phyloP scores from a whole-genome alignment of 2,329 filamentous ascomycete genomes.

The Akanthomyces lecanii region DNA sequence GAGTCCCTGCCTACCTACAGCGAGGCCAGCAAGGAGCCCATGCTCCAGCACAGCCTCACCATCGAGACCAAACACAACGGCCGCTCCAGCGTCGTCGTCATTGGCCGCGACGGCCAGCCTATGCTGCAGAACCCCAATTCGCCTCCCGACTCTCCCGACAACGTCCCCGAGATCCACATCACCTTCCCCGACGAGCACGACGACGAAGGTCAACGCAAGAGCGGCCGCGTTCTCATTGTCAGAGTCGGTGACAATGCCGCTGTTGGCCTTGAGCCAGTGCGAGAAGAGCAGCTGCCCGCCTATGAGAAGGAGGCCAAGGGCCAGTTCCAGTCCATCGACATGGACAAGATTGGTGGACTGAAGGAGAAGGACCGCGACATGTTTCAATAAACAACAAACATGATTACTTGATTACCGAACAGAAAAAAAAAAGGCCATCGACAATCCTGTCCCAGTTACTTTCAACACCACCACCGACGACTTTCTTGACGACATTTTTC shows the following conservation, averaged over 20 bases:
- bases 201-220: slow-evolving; percentile 73
- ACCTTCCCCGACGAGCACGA: slow-evolving; percentile 97
- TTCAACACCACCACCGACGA: slow-evolving; percentile 13
- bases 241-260: slow-evolving; percentile 80
- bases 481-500: slow-evolving; percentile 18
- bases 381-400: slow-evolving; percentile 31
- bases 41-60: slow-evolving; percentile 52
- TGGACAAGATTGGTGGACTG: slow-evolving; percentile 88
- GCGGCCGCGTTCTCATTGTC: slow-evolving; percentile 86
- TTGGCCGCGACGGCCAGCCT: slow-evolving; percentile 70
- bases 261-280: slow-evolving; percentile 83
- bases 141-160: slow-evolving; percentile 73
- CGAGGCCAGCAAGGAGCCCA: slow-evolving; percentile 46
- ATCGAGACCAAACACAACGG: slow-evolving; percentile 54
- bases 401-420: neutral
- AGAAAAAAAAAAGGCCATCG: slow-evolving; percentile 5
- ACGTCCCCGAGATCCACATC: slow-evolving; percentile 92
- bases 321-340: slow-evolving; percentile 89
- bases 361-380: slow-evolving; percentile 72
- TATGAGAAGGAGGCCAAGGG: slow-evolving; percentile 78
- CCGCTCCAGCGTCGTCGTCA: slow-evolving; percentile 68
- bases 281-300: slow-evolving; percentile 75
- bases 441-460: slow-evolving; percentile 9
- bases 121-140: slow-evolving; percentile 72
- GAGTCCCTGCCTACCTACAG: slow-evolving; percentile 67